Base-by-base conservation (phyloP, 2,329 filamentous ascomycete genomes). In the Drechslera avenae region DNA sequence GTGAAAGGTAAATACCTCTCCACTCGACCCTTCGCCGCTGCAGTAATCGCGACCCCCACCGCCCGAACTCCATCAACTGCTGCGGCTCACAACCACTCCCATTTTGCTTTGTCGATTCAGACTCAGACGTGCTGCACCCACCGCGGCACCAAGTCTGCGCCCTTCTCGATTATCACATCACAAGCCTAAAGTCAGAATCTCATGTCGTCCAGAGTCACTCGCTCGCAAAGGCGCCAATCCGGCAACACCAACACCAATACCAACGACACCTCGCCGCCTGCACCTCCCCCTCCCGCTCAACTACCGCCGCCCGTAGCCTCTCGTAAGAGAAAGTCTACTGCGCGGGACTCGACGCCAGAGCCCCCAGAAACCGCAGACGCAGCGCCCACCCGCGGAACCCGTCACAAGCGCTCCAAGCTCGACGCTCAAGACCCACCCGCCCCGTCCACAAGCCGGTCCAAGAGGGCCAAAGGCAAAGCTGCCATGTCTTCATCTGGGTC, bases 201-300 rank as follows among this genome's bases (percentile, higher is more conserved):
- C 86, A 97, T 96, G 91, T 90, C 90, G 85, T 81, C 86, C 84
- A 97, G 92, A 90, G 87, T 94, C 71, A 97, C 93, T 82, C 91
- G 93, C 81, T 94, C 92, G 71, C 88, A 92, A 80, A 91, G 91
- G 82, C 87, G 90, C 84, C 90, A 90, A 80, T 88, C 90, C 77
- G 82, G 81, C 71, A 72, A 74, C 60, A 73, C 85, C 54, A 69
- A 59, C 66, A 59, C 81, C 71, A 71, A 73, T 59, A 73, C 84
- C 57, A 70, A 57, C 66, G 58, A 69, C 46, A 60, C 58, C 50
- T 60, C 63, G 26, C 67, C 65, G 37, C 69, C 64, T 59, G 70
- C 57, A 59, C 66, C 62, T 54, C 68, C 76, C 69, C 72, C 77
- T 42, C 73, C 68, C 39, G 60, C 60, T 47, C 76, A 75, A 66